Evolutionary conservation across 257 asterid genomes (phyloP), one percentile per base, ranked within the genome.

Genomic region (Gentiana dahurica): DNA sequence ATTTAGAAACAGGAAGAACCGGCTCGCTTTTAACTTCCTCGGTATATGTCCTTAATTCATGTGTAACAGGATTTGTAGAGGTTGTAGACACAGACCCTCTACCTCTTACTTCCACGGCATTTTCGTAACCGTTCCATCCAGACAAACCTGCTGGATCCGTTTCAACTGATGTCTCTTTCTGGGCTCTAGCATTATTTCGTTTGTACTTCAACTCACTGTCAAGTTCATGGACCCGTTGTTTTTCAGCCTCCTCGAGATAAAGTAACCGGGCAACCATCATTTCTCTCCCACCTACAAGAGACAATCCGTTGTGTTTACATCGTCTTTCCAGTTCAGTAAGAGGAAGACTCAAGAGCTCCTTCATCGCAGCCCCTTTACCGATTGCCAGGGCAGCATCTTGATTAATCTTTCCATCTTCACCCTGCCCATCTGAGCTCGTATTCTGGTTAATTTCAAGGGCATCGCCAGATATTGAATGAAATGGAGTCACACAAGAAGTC

Each of bases 351-450:
- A 73, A 65, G 49, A 88, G 83, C 77, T 88, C 96, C 73, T 62
- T 73, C 88, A 73, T 85, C 43, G 95, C 95, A 68, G 97, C 97
- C 57, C 97, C 94, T 75, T 83, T 85, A 85, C 98, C 86, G 85
- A 68, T n/a, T 71, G 80, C 67, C 75, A 79, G 47, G 98, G 98
- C 69, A 81, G 82, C 43, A 83, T 77, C 43, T 95, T 89, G 49
- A 57, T 39, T 38, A 91, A 81, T 68, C 99, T 88, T 45, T 54
- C 79, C 44, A 70, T 77, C 79, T 50, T 68, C 81, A 49, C 71
- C 73, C 2, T 63, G 39, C 34, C 79, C 89, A 44, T 75, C 67
- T 54, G 90, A 69, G 51, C 85, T 73, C 51, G 80, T 51, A 66
- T 79, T 77, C 73, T 78, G 79, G 55, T 85, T 94, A n/a, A 85